Evolutionary conservation across 202 grass and related monocot species (phyloP), one percentile per base, ranked within the genome.

Genomic region (Eragrostis tef): DNA sequence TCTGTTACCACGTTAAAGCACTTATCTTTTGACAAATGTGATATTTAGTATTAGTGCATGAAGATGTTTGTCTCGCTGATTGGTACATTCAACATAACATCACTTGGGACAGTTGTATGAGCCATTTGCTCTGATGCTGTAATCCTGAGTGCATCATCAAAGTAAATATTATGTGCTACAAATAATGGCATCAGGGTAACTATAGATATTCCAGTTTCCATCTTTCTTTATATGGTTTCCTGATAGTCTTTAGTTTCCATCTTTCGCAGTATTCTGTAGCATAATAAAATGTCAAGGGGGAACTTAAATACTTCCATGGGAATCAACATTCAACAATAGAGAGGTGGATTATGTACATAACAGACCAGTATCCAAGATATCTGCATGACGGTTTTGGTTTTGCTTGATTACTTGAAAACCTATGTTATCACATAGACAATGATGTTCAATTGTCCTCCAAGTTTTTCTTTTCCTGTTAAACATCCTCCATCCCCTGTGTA

Each of bases 91-190:
- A 9, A 0, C 17, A 39, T 21, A 50, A 49, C 46, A 21, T 51
- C 46, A 71, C 24, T 22, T 10, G 0, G 69, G 21, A 50, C 14
- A 29, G 48, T 34, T 34, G 7, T 51, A 27, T 19, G 14, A 31
- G 15, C 24, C 68, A 50, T 62, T 72, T 63, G 26, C 42, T 39
- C 16, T 11, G 3, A 67, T 67, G 50, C 21, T 57, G 50, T 9
- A 29, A 15, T 58, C n/a, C 16, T 71, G 11, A 83, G 41, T 39
- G 17, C 64, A 77, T 65, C 29, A 75, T 75, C 16, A 39, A 64
- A 64, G 10, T 17, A 12, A 59, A 29, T 44, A 9, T 53, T 9
- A 1, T 53, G 58, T 83, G 46, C 31, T 65, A 39, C 7, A 42
- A 47, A 29, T 82, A 6, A 46, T 82, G 46, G 49, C 3, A 4